Base-by-base conservation (phyloP, 169 alveolate genomes). In the Cytauxzoon felis region DNA sequence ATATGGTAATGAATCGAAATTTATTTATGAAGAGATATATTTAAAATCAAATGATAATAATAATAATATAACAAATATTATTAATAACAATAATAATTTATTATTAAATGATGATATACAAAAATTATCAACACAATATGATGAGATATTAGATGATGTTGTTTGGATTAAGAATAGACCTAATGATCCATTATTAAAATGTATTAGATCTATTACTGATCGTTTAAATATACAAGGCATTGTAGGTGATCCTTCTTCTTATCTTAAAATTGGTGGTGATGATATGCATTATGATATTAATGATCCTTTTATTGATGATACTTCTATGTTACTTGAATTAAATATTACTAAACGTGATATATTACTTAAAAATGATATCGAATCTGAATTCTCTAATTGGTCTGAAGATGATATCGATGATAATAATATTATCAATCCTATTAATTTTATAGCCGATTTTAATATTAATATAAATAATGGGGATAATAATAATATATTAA, bases 271-370 rank as follows among this genome's bases (percentile, higher is more conserved):
- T 13, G 91, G 91, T 18, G 91, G 91, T 32, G 91, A 85, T 42
- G 91, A 86, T 42, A 86, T 80, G 91, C 87, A 76, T 66, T 86
- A 86, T 50, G 91, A 86, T 49, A 86, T 86, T 23, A 82, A 86
- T 62, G 91, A 86, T 64, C 91, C 91, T 7, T 86, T 86, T 48
- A 68, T 86, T 33, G 91, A 86, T 58, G 91, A 86, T 33, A 81
- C 57, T 53, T 87, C 66, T 41, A 86, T 86, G 89, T 76, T 65
- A 54, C 63, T 65, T 36, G 89, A 80, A 58, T 60, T 86, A 34
- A 63, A 70, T 30, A 59, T 80, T 62, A 69, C 87, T 8, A 69
- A 68, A 50, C 67, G 67, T 45, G 89, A 86, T 29, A 70, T 86
- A 2, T 36, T 86, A 43, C 59, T 50, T 18, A 80, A 83, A 45